Base-by-base conservation (phyloP, 352 stramenopile species). In the Pythium scleroteichum region DNA sequence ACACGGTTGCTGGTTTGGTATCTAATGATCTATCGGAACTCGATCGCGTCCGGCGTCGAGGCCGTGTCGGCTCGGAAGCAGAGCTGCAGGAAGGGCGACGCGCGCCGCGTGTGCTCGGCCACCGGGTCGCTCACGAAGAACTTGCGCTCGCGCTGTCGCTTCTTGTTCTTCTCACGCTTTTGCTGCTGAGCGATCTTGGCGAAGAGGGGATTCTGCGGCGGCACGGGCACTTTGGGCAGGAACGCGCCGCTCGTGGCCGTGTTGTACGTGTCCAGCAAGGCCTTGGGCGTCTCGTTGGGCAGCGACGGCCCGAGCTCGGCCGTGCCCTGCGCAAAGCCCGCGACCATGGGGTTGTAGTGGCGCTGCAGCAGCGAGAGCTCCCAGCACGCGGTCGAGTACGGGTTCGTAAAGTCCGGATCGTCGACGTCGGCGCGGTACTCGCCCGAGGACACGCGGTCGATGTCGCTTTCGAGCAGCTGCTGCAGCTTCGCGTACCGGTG, bases 391-490 rank as follows among this genome's bases (percentile, higher is more conserved):
- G 86, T 97, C 58, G 94, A 91, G 68, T 97, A 97, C 33, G 95
- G 90, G 69, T 98, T 99, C 22, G 88, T 85, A 57, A 98, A 96
- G 74, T 99, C 95, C 19, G 96, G 96, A 72, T 98, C 95, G 48
- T 94, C 78, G 24, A 97, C 88, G 63, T 97, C 86, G 17, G 83
- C 86, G 47, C 85, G 79, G 78, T 97, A 98, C 59, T 96, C 82
- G 49, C 96, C 95, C 20, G 92, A 91, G 35, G 94, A 88, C 32
- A 98, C 92, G 44, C 97, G 88, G 75, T 99, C 96, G 24, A 96
- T 75, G 71, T 99, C 96, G 59, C 95, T 98, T 71, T 99, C 95
- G 0, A 99, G 79, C 39, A 99, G 78, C 68, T 98, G 95, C 58
- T 96, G 85, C 42, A 97, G 64, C 49, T 93, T 94, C n/a, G 85